phyloP scores from a whole-genome alignment of 768 basidiomycete species.

The Tephrocybe rancida region DNA sequence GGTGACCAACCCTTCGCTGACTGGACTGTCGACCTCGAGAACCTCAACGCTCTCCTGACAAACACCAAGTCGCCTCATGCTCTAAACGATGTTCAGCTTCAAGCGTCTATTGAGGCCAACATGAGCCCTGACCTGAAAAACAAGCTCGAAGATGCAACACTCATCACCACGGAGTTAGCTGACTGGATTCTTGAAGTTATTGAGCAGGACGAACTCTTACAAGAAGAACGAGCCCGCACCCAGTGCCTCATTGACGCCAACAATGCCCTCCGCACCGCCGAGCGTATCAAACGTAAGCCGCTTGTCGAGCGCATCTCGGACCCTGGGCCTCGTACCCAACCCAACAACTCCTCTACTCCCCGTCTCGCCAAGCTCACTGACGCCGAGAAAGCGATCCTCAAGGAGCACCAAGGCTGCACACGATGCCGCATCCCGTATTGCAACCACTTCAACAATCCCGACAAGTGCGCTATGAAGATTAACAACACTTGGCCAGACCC shows the following conservation, averaged over 20 bases:
- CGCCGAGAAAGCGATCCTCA: constrained; percentile 11
- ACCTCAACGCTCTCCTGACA: background rate
- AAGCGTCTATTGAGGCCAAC: too few species aligned
- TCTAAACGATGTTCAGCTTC: too few species aligned
- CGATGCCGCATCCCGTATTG: constrained; percentile 17
- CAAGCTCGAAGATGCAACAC: background rate
- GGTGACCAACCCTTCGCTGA: constrained; percentile 14
- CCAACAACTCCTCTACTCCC: too few species aligned
- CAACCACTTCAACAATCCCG: constrained; percentile 5
- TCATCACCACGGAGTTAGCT: background rate
- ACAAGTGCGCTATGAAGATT: background rate
- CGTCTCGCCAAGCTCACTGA: constrained; percentile 8
- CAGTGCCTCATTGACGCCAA: background rate
- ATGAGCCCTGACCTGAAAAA: too few species aligned
- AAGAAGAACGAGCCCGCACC: background rate
- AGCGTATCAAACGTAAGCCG: background rate
- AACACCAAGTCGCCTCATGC: too few species aligned
- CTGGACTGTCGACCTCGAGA: constrained; percentile 21
- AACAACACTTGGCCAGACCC: too few species aligned
- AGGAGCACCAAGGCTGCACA: constrained; percentile 16
- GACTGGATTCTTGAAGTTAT: too few species aligned
- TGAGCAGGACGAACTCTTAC: background rate
- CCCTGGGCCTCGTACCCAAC: too few species aligned
- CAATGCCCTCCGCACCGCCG: background rate
- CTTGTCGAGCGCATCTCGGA: too few species aligned